These are phyloP conservation scores for Hippophae tibetana DNA, from an alignment of 306 rosid species.

Conservation along the genomic window DNA sequence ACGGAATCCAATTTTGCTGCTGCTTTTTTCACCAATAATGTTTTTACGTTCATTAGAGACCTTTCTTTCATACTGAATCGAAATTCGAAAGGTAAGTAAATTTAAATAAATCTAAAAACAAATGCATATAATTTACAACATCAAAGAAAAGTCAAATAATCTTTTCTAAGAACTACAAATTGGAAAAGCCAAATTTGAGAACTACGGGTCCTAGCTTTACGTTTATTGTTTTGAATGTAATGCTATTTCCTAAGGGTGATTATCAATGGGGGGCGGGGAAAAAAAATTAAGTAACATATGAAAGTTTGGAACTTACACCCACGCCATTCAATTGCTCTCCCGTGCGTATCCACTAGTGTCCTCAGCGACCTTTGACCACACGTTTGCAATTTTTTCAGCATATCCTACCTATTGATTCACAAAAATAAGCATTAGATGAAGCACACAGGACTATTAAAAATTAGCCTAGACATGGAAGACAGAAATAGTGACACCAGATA, in stretches of 20 bases:
- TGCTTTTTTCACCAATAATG: too few species aligned
- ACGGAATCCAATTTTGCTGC: too few species aligned
- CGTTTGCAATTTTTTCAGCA: slow-evolving; percentile 88
- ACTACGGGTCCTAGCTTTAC: slow-evolving; percentile 7
- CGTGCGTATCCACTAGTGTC: slow-evolving; percentile 54
- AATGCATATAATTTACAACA: slow-evolving; percentile 16
- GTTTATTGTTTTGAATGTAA: slow-evolving; percentile 24
- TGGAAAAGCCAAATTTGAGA: slow-evolving; percentile 11
- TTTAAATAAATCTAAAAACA: background rate
- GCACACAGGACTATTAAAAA: too few species aligned
- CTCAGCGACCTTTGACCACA: slow-evolving; percentile 80
- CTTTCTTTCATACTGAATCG: background rate
- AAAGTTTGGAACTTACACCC: slow-evolving; percentile 30
- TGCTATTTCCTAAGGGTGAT: slow-evolving; percentile 14
- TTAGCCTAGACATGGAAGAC: too few species aligned
- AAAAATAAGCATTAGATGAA: too few species aligned
- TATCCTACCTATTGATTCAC: slow-evolving; percentile 59
- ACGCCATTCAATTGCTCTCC: slow-evolving; percentile 41
- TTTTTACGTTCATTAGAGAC: too few species aligned
- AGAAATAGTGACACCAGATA: too few species aligned
- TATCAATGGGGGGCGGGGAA: slow-evolving; percentile 11
- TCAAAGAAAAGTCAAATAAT: slow-evolving; percentile 5
- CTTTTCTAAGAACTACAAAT: slow-evolving; percentile 22
- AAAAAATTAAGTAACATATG: background rate
- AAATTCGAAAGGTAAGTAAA: background rate